Base-by-base conservation (phyloP, 495 filamentous ascomycete species). In the Tuber aestivum region DNA sequence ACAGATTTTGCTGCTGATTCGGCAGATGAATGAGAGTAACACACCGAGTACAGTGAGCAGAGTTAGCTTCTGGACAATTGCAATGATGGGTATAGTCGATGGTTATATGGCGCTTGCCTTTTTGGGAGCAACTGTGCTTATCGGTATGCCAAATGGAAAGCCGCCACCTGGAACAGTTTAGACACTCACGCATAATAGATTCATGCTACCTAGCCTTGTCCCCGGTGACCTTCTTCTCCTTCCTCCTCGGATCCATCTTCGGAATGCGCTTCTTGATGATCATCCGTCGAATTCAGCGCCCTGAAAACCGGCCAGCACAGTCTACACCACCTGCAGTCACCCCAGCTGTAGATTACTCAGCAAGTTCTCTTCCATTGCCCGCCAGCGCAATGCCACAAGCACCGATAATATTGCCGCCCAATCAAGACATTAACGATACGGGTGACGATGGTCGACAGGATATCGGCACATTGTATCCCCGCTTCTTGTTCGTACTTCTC, bases 21-120 rank as follows among this genome's bases (percentile, higher is more conserved):
- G 89, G 69, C 95, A 99, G 84, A 92, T 96, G 85, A 95, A 94
- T 83, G 93, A 97, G 79, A 90, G 94, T 6, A 93, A 90, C 44
- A 99, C 95, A 8, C 95, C 95, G n/a, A 97, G 94, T 1, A 99
- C 95, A 0, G 86, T 93, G 68, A 95, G 93, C 78, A 89, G 95
- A 23, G 89, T 97, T 83, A 97, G 95, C 85, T 93, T 97, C 84
- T 94, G 91, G 83, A 95, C 93, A 0, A 89, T 94, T 75, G 89
- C 89, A 71, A 90, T 93, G 81, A 93, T 97, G 90, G 86, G 92
- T n/a, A 86, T 97, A 72, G 93, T 91, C 21, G 95, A 98, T 84
- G 92, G 92, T 56, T 83, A 83, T 76, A 79, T 76, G 40, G 81
- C 82, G 70, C 78, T 83, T 65, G 77, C 77, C 8, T 83, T 83